Evolutionary conservation across 1,139 yeast genomes (phyloP).

Genomic region (Magnusiomyces ingens): DNA sequence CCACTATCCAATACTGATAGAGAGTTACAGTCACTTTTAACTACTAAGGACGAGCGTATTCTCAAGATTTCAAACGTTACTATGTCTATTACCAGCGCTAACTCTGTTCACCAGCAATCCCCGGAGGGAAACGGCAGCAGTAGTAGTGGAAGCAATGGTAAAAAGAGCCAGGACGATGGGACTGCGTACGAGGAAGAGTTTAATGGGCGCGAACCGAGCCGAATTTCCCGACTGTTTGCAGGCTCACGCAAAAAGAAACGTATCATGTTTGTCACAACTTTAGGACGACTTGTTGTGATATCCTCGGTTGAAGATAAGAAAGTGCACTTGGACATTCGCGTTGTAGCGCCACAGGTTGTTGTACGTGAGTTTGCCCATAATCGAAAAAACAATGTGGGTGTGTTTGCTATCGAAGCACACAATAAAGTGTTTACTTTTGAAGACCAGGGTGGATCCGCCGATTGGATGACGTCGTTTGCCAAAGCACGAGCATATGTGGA

Average conservation of each 20-base stretch:
- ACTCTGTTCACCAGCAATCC: slow-evolving; percentile 23
- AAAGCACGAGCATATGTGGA: slow-evolving; percentile 26
- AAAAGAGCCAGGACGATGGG: not conserved
- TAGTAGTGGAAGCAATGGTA: slow-evolving; percentile 15
- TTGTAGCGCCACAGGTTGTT: slow-evolving; percentile 30
- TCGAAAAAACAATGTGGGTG: slow-evolving; percentile 25
- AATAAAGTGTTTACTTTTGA: slow-evolving; percentile 33
- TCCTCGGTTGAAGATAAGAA: slow-evolving; percentile 6
- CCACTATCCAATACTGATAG: slow-evolving; percentile 1
- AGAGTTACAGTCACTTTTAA: not conserved
- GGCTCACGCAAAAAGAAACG: slow-evolving; percentile 29
- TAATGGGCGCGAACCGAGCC: slow-evolving; percentile 23
- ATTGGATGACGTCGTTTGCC: slow-evolving; percentile 32
- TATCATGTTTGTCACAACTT: slow-evolving; percentile 30
- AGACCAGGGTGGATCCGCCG: slow-evolving; percentile 28
- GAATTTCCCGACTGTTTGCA: slow-evolving; percentile 29
- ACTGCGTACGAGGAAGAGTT: not conserved
- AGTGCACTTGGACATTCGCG: slow-evolving; percentile 25
- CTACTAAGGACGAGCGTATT: not conserved
- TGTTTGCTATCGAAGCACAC: slow-evolving; percentile 31
- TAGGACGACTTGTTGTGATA: slow-evolving; percentile 29
- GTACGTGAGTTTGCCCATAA: slow-evolving; percentile 32
- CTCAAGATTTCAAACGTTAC: not conserved
- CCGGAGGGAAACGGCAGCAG: slow-evolving; percentile 18
- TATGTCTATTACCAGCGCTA: slow-evolving; percentile 22